Conservation (phyloP, 257 asterid species). For the Plectranthus barbatus region DNA sequence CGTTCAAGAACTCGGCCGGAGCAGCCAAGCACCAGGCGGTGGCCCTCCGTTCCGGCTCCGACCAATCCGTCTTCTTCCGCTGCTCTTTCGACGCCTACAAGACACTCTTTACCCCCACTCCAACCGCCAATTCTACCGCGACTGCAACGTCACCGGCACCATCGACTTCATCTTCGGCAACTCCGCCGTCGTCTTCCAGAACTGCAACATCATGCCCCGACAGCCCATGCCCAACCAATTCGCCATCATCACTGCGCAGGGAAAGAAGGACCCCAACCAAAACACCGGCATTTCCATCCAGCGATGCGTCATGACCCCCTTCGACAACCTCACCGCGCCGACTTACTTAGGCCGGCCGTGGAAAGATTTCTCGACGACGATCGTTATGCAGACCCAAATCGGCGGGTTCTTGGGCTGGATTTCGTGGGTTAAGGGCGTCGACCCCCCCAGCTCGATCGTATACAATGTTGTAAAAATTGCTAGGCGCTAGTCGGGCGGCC, state of each 20-base stretch:
- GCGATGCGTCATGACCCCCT: slow-evolving; percentile 34
- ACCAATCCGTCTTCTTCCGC: slow-evolving; percentile 39
- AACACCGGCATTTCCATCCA: slow-evolving; percentile 60
- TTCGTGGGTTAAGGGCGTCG: slow-evolving; percentile 30
- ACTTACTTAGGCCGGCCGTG: slow-evolving; percentile 73
- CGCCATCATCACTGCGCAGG: slow-evolving; percentile 78
- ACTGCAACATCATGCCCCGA: slow-evolving; percentile 61
- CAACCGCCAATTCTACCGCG: slow-evolving; percentile 71
- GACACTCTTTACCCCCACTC: slow-evolving; percentile 83
- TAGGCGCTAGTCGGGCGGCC: too few species aligned
- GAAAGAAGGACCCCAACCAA: slow-evolving; percentile 56
- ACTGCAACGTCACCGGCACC: slow-evolving; percentile 65
- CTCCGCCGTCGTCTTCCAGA: slow-evolving; percentile 57
- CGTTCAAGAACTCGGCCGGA: slow-evolving; percentile 67
- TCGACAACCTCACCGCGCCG: slow-evolving; percentile 23
- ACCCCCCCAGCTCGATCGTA: slow-evolving; percentile 44
- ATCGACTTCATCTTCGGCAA: slow-evolving; percentile 79
- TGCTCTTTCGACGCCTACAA: slow-evolving; percentile 54
- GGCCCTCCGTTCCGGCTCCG: slow-evolving; percentile 59
- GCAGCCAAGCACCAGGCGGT: slow-evolving; percentile 68
- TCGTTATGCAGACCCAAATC: slow-evolving; percentile 43
- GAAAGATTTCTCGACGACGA: slow-evolving; percentile 53
- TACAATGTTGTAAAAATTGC: too few species aligned
- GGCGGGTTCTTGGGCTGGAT: slow-evolving; percentile 64
- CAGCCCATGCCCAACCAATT: slow-evolving; percentile 58